Percentiles rank a stretch among this genome's conserved stretches.
Evolutionary conservation across 176 grass and related monocot species (phyloP).

Genomic region (Cocos nucifera): DNA sequence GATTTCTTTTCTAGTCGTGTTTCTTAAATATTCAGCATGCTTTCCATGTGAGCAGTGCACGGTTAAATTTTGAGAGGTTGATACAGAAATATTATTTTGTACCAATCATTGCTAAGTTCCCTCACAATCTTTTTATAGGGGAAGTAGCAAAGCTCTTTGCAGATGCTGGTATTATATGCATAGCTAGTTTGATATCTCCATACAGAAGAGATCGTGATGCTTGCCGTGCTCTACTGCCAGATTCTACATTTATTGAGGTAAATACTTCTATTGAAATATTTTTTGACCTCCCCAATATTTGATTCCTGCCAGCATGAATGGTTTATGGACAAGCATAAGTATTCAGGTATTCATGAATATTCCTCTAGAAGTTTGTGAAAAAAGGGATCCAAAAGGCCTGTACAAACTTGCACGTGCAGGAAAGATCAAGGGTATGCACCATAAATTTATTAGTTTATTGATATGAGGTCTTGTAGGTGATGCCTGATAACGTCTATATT

Average conservation of each 20-base stretch:
- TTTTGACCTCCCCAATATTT: not conserved
- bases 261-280: not conserved
- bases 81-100: too few relatives aligned
- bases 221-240: slow-evolving; percentile 66
- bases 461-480: not conserved
- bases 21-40: too few relatives aligned
- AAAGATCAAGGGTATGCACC: slow-evolving; percentile 77
- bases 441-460: not conserved
- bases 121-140: slow-evolving; percentile 30
- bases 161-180: slow-evolving; percentile 82
- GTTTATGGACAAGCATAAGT: slow-evolving; percentile 1
- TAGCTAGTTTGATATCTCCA: slow-evolving; percentile 51
- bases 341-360: slow-evolving; percentile 85
- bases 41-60: too few relatives aligned
- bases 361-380: slow-evolving; percentile 84
- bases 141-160: slow-evolving; percentile 93
- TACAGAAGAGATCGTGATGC: slow-evolving; percentile 85
- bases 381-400: slow-evolving; percentile 89
- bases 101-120: too few relatives aligned
- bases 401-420: slow-evolving; percentile 93
- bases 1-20: too few relatives aligned
- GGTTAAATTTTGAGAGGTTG: too few relatives aligned
- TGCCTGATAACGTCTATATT: not conserved
- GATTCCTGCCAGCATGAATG: not conserved
- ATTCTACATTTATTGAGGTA: slow-evolving; percentile 91